Evolutionary conservation across 768 basidiomycete species (phyloP).

Genomic region (Terana coerulea): DNA sequence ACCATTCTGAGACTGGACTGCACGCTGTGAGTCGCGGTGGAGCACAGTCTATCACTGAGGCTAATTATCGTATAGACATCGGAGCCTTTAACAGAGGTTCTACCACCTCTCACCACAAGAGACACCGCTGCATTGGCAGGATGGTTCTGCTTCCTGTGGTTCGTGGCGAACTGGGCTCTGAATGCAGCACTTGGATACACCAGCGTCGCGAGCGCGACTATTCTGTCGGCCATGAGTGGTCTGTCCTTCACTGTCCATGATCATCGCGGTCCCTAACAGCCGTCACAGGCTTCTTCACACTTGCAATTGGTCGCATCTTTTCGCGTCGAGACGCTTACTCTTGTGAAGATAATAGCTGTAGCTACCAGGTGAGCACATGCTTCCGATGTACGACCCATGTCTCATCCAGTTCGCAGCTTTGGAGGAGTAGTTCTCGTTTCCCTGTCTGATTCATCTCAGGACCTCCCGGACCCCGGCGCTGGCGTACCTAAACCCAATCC

Average conservation of each 20-base stretch:
- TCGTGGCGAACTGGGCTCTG: conserved; percentile 89
- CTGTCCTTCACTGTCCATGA: conserved; percentile 24
- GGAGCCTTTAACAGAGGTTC: conserved; percentile 6
- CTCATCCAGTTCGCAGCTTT: conserved; percentile 46
- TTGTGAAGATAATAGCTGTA: conserved; percentile 75
- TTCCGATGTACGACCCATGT: background rate
- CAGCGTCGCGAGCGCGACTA: conserved; percentile 91
- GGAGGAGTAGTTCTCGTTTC: conserved; percentile 86
- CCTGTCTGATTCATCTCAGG: conserved; percentile 63
- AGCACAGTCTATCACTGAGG: background rate
- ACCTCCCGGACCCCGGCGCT: conserved; percentile 2
- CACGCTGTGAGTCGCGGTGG: conserved; percentile 11
- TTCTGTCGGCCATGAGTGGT: conserved; percentile 90
- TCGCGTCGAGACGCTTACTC: conserved; percentile 71
- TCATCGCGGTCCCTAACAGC: background rate
- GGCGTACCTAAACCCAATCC: background rate
- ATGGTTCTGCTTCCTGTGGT: conserved; percentile 87
- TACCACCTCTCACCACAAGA: conserved; percentile 46
- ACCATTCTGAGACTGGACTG: conserved; percentile 13
- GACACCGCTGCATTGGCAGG: conserved; percentile 81
- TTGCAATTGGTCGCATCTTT: conserved; percentile 81
- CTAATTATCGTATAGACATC: background rate
- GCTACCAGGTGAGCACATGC: conserved; percentile 56
- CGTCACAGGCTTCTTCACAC: conserved; percentile 82
- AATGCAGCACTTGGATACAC: conserved; percentile 85